phyloP scores from a whole-genome alignment of 225 moss, liverwort and hornwort genomes.

The Pseudisothecium myosuroides region DNA sequence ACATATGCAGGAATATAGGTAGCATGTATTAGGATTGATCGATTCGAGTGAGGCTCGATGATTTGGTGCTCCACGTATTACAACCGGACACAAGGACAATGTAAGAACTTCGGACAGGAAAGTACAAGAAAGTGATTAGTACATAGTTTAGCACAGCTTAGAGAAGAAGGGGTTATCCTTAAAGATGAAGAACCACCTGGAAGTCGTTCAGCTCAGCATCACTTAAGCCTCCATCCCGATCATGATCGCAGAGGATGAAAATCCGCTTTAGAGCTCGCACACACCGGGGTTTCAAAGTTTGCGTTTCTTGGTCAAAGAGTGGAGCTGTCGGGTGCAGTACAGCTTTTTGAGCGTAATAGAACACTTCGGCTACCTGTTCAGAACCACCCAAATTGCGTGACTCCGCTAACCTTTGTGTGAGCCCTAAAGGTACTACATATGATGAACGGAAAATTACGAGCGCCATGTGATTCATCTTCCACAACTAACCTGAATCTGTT shows the following conservation, averaged over 20 bases:
- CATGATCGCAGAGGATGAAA: slow-evolving; percentile 45
- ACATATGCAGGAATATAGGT: neutral
- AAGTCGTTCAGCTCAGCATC: slow-evolving; percentile 91
- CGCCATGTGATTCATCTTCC: neutral
- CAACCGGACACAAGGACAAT: neutral
- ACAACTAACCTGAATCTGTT: slow-evolving; percentile 73
- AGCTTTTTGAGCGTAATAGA: slow-evolving; percentile 89
- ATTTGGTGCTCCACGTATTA: neutral
- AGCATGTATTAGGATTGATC: neutral
- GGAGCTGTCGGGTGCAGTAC: slow-evolving; percentile 89
- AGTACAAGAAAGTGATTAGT: neutral
- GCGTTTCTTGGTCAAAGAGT: slow-evolving; percentile 84
- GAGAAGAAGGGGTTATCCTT: neutral
- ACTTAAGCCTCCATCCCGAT: slow-evolving; percentile 76
- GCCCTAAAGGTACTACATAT: neutral
- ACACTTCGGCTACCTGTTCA: slow-evolving; percentile 81
- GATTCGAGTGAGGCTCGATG: neutral
- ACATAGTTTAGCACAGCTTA: neutral
- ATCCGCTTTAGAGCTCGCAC: slow-evolving; percentile 89
- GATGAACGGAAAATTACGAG: neutral
- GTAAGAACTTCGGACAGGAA: neutral
- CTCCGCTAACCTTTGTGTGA: neutral
- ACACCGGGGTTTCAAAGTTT: slow-evolving; percentile 78
- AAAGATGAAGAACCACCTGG: slow-evolving; percentile 38
- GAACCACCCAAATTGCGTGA: neutral